Evolutionary conservation across 306 rosid genomes (phyloP), one percentile per base, ranked within the genome.

Genomic region (Quercus suber): DNA sequence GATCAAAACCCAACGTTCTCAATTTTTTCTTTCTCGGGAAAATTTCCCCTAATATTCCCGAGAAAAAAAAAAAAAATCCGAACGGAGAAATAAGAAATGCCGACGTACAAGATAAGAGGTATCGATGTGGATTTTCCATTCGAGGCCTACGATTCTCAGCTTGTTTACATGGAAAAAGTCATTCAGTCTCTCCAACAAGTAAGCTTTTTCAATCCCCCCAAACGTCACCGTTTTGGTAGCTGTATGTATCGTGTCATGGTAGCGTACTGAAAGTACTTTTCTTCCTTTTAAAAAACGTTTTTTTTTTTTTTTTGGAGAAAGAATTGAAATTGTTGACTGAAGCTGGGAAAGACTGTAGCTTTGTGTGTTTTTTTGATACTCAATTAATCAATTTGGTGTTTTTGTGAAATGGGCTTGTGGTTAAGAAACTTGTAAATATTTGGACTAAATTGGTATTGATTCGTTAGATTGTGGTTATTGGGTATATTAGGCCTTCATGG

Each of bases 161-260:
- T 94, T 70, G 90, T 92, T 75, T 92, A 92, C 88, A 94, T 94
- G 99, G 99, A 94, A 27, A 94, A 92, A 84, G 98, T 94, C 83
- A 85, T 92, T 12, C 97, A 91, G 73, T 87, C 99, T 71, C 95
- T 94, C 71, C 97, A 94, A 81, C 81, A 86, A 84, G 99, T 92
- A 89, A 79, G 83, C 27, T 35, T 77, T 49, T 49, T 49, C 15
- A 49, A 0, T 49, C 15, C 15, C 15, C 30, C 37, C 27, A 19
- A 17, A 18, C 51, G 12, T 10, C 27, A 57, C 68, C 53, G 18
- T 23, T 63, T 33, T 19, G 72, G 20, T 18, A 0, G 10, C 25
- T 19, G 2, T 9, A 23, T 35, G 20, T 1, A 5, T 68, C n/a
- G 8, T 68, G 14, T 19, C 2, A 68, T 68, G 8, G 28, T 3